These are phyloP conservation scores for Leccinum rimulosum DNA, from an alignment of 768 basidiomycete genomes.

Conservation along the genomic window DNA sequence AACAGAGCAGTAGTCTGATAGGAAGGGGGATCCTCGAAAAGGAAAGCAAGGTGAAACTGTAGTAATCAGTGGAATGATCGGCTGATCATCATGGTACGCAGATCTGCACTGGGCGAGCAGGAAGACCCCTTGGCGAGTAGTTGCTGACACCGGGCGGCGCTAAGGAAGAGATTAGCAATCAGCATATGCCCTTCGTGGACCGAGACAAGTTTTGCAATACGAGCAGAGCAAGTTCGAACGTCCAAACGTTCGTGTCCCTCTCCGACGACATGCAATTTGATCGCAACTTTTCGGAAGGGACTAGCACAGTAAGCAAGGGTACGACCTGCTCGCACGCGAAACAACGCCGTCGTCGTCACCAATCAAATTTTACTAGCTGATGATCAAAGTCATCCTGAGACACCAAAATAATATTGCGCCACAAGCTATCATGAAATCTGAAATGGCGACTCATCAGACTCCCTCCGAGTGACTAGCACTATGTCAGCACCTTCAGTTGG, in stretches of 20 bases:
- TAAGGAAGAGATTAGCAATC: neutral
- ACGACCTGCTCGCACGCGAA: no score
- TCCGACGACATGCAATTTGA: neutral
- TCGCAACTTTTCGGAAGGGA: neutral
- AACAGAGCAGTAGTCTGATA: neutral
- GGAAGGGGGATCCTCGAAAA: neutral
- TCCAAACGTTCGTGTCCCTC: neutral
- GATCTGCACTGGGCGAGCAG: neutral
- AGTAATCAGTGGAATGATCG: neutral
- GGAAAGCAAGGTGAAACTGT: neutral
- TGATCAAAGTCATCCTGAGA: neutral
- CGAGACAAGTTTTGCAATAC: neutral
- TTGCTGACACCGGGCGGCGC: neutral
- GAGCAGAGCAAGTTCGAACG: neutral
- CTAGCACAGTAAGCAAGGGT: neutral
- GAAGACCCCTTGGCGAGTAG: neutral
- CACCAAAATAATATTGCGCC: neutral
- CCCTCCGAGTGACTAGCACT: no score
- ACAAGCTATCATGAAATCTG: no score
- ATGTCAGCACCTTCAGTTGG: neutral
- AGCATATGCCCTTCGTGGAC: neutral
- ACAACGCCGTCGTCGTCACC: neutral
- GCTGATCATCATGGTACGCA: neutral
- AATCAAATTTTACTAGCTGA: neutral
- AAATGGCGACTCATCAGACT: neutral